These are phyloP conservation scores for Carallia brachiata DNA, from an alignment of 345 rosid genomes.

Conservation along the genomic window DNA sequence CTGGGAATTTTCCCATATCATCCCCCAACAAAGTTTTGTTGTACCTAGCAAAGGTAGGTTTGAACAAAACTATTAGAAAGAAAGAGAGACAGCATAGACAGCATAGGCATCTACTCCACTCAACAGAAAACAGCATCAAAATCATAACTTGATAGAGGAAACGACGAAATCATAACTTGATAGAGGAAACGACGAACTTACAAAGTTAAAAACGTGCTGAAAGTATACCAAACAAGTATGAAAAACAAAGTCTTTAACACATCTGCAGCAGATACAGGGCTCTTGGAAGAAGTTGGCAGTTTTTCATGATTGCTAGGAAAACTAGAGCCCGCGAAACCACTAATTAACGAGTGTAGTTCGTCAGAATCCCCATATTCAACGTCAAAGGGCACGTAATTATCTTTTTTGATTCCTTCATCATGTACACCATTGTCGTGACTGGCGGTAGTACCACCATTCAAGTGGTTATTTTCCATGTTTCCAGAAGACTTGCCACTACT, in stretches of 20 bases:
- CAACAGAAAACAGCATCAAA: not conserved
- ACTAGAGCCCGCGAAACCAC: conserved; percentile 33
- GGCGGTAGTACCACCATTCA: conserved; percentile 37
- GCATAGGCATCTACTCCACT: not conserved
- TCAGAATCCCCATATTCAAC: conserved; percentile 51
- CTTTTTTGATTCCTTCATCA: conserved; percentile 33
- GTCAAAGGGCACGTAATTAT: conserved; percentile 48
- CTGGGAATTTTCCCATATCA: conserved; percentile 93
- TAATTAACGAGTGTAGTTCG: conserved; percentile 34
- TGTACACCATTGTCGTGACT: conserved; percentile 24
- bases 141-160: not conserved
- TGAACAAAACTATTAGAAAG: not conserved
- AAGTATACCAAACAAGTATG: conserved; percentile 96
- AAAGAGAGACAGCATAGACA: not conserved
- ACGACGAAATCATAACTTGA: conserved; percentile 17
- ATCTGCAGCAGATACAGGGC: conserved; percentile 56
- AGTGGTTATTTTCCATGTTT: conserved; percentile 37
- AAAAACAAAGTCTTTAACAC: conserved; percentile 87
- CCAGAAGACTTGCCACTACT: too few relatives aligned
- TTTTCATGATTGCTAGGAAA: conserved; percentile 28
- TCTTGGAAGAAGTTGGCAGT: conserved; percentile 34
- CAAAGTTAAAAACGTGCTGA: conserved; percentile 98
- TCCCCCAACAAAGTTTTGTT: conserved; percentile 95
- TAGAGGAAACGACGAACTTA: conserved; percentile 46
- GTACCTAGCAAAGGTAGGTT: conserved; percentile 45